These are phyloP conservation scores for Protostelium mycophagum DNA, from an alignment of 78 protist species.

Conservation along the genomic window DNA sequence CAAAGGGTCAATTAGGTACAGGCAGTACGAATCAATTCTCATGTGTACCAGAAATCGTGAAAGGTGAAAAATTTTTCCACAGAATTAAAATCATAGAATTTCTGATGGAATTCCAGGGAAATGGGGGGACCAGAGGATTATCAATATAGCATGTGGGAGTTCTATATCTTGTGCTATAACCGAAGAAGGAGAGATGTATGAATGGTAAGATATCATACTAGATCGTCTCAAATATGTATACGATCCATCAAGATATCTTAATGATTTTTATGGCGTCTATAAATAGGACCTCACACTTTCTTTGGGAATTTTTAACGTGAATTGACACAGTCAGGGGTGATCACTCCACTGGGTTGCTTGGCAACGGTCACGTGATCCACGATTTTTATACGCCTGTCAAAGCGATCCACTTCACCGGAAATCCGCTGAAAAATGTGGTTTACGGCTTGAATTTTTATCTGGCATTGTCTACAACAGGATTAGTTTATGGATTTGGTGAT, in stretches of 20 bases:
- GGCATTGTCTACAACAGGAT: neutral
- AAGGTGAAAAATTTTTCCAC: no score
- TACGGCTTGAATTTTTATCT: neutral
- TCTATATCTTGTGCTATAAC: neutral
- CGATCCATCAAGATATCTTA: no score
- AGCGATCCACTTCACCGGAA: neutral
- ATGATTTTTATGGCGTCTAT: no score
- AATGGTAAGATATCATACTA: neutral
- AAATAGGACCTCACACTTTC: no score
- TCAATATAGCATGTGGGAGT: neutral
- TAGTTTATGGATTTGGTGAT: neutral
- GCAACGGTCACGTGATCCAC: neutral
- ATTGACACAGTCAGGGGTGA: neutral
- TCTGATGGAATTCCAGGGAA: no score
- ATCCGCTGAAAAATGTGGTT: neutral
- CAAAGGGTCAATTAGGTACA: neutral
- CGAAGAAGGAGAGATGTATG: neutral
- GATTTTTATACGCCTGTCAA: neutral
- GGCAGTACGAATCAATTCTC: neutral
- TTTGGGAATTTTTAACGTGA: no score
- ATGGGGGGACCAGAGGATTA: neutral
- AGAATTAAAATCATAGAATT: no score
- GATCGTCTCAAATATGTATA: no score
- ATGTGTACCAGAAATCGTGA: neutral
- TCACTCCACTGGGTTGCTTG: neutral